Evolutionary conservation across 2,329 filamentous ascomycete genomes (phyloP).

Genomic region (Aspergillus calidoustus): DNA sequence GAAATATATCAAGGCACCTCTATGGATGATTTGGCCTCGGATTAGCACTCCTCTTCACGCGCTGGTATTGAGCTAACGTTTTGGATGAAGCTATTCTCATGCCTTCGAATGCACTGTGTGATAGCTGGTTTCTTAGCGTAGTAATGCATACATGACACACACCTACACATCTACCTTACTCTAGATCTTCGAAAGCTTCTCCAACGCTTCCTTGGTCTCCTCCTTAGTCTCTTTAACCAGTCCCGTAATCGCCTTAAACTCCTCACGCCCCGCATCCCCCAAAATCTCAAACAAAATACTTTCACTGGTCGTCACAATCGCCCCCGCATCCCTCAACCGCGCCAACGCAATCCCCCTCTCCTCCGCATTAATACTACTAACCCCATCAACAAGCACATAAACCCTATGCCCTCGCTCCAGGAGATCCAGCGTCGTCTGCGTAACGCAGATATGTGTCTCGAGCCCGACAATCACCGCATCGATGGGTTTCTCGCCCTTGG

Average conservation of each 20-base stretch:
- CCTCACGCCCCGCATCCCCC: constrained; percentile 74
- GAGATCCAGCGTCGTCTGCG: constrained; percentile 86
- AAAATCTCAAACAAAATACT: constrained; percentile 87
- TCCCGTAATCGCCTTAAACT: constrained; percentile 72
- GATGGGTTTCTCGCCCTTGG: constrained; percentile 45
- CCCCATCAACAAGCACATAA: constrained; percentile 86
- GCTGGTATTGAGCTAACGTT: constrained; percentile 4
- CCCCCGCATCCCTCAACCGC: constrained; percentile 75
- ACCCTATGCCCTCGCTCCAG: constrained; percentile 75
- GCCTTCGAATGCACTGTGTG: constrained; percentile 13
- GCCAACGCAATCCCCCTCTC: constrained; percentile 81
- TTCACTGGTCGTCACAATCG: constrained; percentile 83
- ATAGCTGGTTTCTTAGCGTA: constrained; percentile 20
- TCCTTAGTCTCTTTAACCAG: constrained; percentile 77
- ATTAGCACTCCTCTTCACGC: constrained; percentile 9
- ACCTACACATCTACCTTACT: background rate
- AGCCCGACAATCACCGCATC: constrained; percentile 85
- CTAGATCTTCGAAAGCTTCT: constrained; percentile 66
- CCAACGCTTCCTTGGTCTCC: constrained; percentile 71
- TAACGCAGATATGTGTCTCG: constrained; percentile 92
- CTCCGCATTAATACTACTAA: constrained; percentile 82
- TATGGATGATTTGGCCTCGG: background rate
- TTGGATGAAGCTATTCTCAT: constrained; percentile 12
- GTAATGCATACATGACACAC: constrained; percentile 14
- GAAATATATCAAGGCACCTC: constrained; percentile 29